Evolutionary conservation across 257 asterid species (phyloP), one percentile per base, ranked within the genome.

Genomic region (Solanum pennellii): DNA sequence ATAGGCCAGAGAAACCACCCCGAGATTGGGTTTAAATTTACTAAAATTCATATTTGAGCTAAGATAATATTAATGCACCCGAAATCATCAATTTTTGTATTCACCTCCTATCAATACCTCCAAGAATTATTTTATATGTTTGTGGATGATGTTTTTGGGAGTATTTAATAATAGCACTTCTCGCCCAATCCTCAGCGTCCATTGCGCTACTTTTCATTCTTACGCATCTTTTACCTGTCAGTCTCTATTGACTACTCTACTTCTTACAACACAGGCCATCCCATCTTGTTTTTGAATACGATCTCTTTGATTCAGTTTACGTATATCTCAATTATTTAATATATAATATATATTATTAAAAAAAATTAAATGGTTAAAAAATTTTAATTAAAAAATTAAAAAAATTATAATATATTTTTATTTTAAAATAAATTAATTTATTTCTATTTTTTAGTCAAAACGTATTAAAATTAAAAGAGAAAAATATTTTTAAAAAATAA

Each of bases 151-250:
- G 68, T 80, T 47, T 47, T 47, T 77, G 37, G 60, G 44, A 33
- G 45, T 77, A 44, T 44, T 25, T 25, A 27, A 49, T 18, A 80
- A 80, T 16, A 25, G 69, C 69, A 80, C 29, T 80, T 80, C 29
- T 80, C 68, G 13, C 6, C 85, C 85, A 80, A 80, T 49, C 44
- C 69, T 12, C 20, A 29, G 69, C 44, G 85, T 49, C 44, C 68
- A 29, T 11, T 80, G 29, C 87, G 35, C 71, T 66, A 29, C 87
- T 47, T 85, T 85, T 69, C 87, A 85, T 85, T 85, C 87, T 69
- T 44, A 83, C 15, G 87, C 62, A 85, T 85, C 41, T 85, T 85
- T 80, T 49, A 29, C 44, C 20, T 80, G 85, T 80, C 85, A 49
- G 69, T 16, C 85, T 4, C 2, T 18, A 11, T 29, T 49, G 85